These are phyloP conservation scores for Pyrenochaeta sp. DNA, from an alignment of 2,329 filamentous ascomycete species.

Conservation along the genomic window DNA sequence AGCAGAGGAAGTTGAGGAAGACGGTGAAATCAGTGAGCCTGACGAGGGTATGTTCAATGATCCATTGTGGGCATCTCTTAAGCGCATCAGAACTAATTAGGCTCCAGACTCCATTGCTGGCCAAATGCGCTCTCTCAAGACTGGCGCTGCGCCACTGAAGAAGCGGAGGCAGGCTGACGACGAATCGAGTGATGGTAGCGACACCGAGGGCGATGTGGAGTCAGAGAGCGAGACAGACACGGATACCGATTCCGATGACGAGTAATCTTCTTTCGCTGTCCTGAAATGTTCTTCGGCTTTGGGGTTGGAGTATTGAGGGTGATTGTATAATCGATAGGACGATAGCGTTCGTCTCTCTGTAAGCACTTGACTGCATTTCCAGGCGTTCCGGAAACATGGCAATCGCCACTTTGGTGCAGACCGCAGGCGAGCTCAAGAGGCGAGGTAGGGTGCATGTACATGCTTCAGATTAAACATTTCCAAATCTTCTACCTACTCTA, in stretches of 20 bases:
- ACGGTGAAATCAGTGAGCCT: constrained; percentile 97
- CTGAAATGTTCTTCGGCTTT: background rate
- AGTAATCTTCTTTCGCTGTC: constrained; percentile 28
- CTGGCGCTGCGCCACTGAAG: constrained; percentile 63
- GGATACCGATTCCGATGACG: constrained; percentile 52
- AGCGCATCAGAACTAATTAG: constrained; percentile 36
- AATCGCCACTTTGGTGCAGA: constrained; percentile 9
- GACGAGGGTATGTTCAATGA: constrained; percentile 93
- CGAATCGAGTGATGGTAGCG: constrained; percentile 68
- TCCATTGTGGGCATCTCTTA: no score
- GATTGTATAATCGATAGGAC: constrained; percentile 16
- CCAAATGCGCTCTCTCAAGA: constrained; percentile 88
- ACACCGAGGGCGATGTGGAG: constrained; percentile 69
- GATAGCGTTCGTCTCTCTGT: constrained; percentile 6
- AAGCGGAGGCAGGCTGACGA: constrained; percentile 65
- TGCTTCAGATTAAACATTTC: constrained; percentile 12
- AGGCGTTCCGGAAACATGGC: constrained; percentile 31
- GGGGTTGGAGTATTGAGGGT: constrained; percentile 11
- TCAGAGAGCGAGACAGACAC: constrained; percentile 60
- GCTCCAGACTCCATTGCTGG: constrained; percentile 81
- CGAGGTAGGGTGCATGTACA: constrained; percentile 16
- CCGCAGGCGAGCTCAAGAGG: constrained; percentile 9
- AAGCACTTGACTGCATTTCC: constrained; percentile 30
- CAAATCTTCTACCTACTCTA: background rate
- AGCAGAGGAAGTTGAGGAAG: constrained; percentile 78